Evolutionary conservation across 352 stramenopile genomes (phyloP).

Genomic region (Nothophytophthora sp.): DNA sequence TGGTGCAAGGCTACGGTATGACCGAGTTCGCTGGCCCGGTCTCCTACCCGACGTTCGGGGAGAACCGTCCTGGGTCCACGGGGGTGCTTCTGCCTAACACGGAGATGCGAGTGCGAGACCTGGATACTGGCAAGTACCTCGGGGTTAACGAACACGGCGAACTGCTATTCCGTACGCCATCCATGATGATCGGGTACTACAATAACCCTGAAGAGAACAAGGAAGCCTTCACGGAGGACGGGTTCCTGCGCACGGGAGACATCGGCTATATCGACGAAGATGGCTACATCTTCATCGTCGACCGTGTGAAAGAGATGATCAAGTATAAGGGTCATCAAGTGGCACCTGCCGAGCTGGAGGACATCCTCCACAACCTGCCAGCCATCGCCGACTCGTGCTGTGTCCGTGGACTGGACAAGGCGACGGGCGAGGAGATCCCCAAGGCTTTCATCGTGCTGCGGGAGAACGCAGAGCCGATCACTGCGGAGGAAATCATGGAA

Average conservation of each 20-base stretch:
- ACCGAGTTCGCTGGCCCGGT: conserved; percentile 48
- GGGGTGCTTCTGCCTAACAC: conserved; percentile 61
- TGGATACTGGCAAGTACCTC: conserved; percentile 43
- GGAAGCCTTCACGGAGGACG: conserved; percentile 63
- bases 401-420: conserved; percentile 52
- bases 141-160: conserved; percentile 54
- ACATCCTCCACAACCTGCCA: conserved; percentile 80
- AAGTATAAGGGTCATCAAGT: conserved; percentile 94
- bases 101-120: conserved; percentile 42
- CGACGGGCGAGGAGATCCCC: conserved; percentile 83
- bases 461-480: conserved; percentile 18
- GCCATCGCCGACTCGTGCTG: conserved; percentile 80
- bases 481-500: conserved; percentile 29
- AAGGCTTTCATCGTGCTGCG: conserved; percentile 89
- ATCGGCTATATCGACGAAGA: conserved; percentile 91
- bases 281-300: conserved; percentile 91
- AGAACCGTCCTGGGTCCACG: conserved; percentile 22
- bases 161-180: conserved; percentile 80
- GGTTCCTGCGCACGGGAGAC: conserved; percentile 90
- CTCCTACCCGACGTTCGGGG: conserved; percentile 17
- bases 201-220: conserved; percentile 79
- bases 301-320: conserved; percentile 94
- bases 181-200: conserved; percentile 93
- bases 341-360: conserved; percentile 91
- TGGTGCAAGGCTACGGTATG: conserved; percentile 65